Conservation (phyloP, 345 rosid species). For the Conringia planisiliqua region DNA sequence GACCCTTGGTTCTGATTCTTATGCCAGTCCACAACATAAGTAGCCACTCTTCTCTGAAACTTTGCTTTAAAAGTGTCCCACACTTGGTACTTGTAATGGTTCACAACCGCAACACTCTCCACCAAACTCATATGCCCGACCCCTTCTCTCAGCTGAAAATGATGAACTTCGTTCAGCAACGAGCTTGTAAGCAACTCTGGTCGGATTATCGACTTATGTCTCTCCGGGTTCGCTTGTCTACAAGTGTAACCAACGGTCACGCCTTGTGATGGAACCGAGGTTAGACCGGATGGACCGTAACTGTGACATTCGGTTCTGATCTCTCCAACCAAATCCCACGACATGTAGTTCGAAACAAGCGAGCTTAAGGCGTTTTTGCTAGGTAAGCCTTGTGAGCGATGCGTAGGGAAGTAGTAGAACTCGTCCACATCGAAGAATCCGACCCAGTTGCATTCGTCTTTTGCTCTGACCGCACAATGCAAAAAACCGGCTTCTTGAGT, state of each 20-base stretch:
- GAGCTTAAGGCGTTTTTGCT: constrained; percentile 56
- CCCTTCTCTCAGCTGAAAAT: constrained; percentile 62
- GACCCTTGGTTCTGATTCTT: constrained; percentile 89
- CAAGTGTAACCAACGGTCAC: constrained; percentile 90
- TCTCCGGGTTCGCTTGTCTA: constrained; percentile 74
- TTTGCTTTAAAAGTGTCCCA: constrained; percentile 89
- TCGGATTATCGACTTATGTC: constrained; percentile 83
- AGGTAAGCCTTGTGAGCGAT: constrained; percentile 35
- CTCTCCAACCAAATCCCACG: constrained; percentile 55
- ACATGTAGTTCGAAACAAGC: constrained; percentile 67
- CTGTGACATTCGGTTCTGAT: constrained; percentile 85
- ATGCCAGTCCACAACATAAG: constrained; percentile 94
- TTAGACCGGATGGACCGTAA: constrained; percentile 89
- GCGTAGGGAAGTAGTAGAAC: constrained; percentile 71
- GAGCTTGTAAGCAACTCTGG: constrained; percentile 54
- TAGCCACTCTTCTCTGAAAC: constrained; percentile 88
- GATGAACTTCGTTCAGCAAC: constrained; percentile 90
- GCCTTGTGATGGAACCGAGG: constrained; percentile 64
- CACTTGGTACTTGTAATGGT: constrained; percentile 96
- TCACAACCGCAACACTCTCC: constrained; percentile 61
- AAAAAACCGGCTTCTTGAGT: constrained; percentile 98
- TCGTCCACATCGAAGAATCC: constrained; percentile 98
- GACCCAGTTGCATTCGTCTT: constrained; percentile 78
- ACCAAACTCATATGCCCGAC: constrained; percentile 57
- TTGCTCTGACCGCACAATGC: constrained; percentile 80